These are phyloP conservation scores for Fragilaria radians DNA, from an alignment of 108 stramenopile genomes.

Conservation along the genomic window DNA sequence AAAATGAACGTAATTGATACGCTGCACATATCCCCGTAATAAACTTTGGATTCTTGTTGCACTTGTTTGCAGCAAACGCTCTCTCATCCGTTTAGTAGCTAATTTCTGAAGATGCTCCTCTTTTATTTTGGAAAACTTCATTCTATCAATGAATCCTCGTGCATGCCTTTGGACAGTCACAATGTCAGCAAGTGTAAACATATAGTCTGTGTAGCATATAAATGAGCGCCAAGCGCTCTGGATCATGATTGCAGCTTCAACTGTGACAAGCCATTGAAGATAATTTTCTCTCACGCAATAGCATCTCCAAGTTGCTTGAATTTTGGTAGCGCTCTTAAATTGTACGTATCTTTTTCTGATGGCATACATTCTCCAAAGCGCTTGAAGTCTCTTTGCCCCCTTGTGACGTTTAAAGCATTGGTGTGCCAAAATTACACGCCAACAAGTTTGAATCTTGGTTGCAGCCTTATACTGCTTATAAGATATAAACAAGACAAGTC, in stretches of 20 bases:
- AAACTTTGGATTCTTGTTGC: no score
- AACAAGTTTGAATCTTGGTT: conserved; percentile 10
- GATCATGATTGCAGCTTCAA: conserved; percentile 20
- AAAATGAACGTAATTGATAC: neutral
- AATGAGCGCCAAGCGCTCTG: conserved; percentile 21
- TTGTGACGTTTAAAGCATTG: conserved; percentile 8
- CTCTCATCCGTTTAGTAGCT: no score
- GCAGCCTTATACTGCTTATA: conserved; percentile 13
- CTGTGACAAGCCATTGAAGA: neutral
- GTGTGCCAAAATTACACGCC: conserved; percentile 12
- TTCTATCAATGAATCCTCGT: conserved; percentile 5
- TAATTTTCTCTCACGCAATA: neutral
- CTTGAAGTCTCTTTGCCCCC: conserved; percentile 24
- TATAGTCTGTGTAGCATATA: conserved; percentile 24
- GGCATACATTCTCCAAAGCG: conserved; percentile 27
- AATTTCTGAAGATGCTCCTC: neutral
- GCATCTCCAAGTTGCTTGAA: conserved; percentile 35
- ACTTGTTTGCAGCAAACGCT: no score
- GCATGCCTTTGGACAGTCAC: conserved; percentile 46
- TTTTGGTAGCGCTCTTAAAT: conserved; percentile 35
- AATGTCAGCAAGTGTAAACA: conserved; percentile 49
- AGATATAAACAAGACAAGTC: conserved; percentile 5
- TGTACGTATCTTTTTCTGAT: conserved; percentile 19
- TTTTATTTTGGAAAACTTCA: neutral
- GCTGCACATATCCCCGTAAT: no score